phyloP scores from a whole-genome alignment of 2,329 filamentous ascomycete genomes.

The Penicillium italicum region DNA sequence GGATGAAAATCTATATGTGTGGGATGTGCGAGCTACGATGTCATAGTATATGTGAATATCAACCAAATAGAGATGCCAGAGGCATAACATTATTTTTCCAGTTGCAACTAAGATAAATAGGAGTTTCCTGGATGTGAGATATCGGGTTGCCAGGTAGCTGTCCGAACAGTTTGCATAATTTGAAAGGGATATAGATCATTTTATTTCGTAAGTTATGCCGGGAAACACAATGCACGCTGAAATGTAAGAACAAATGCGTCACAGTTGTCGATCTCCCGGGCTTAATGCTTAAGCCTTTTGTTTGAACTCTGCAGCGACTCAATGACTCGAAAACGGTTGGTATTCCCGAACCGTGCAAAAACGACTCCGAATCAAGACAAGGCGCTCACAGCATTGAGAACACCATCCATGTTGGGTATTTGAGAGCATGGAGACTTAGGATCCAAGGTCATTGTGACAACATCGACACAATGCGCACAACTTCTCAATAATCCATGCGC shows the following conservation, averaged over 20 bases:
- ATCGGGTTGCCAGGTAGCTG: neutral
- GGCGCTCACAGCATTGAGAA: neutral
- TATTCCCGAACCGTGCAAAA: neutral
- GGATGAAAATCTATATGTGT: conserved; percentile 87
- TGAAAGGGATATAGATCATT: conserved; percentile 15
- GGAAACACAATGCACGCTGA: neutral
- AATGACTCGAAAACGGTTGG: neutral
- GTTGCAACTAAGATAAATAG: neutral
- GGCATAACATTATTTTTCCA: neutral
- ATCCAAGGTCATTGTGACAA: neutral
- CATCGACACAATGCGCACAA: conserved; percentile 16
- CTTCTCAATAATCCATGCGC: neutral
- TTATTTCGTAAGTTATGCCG: conserved; percentile 22
- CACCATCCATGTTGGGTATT: neutral
- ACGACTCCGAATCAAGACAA: neutral
- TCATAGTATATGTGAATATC: conserved; percentile 12
- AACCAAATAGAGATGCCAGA: conserved; percentile 12
- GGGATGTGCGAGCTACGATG: conserved; percentile 76
- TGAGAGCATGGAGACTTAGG: neutral
- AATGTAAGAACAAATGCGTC: neutral
- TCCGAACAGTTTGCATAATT: neutral
- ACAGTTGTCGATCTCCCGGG: neutral
- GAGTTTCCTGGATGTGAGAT: no score
- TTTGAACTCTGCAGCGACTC: neutral
- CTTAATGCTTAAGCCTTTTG: neutral